Evolutionary conservation across 768 basidiomycete species (phyloP), one percentile per base, ranked within the genome.

Genomic region (Macrolepiota dolichaula): DNA sequence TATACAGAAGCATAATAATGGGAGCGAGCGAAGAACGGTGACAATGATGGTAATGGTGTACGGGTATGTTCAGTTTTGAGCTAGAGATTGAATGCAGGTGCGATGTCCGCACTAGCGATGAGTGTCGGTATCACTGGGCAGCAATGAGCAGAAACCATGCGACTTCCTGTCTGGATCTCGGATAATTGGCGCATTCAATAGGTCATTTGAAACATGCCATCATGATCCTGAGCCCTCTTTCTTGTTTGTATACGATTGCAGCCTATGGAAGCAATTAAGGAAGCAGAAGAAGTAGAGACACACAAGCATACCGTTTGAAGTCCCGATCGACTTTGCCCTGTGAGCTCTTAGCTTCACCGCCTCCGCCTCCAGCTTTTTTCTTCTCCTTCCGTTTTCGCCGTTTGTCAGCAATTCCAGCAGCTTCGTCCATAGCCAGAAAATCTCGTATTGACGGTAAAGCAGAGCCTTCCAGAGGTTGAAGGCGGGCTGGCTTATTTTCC

Each of bases 401-500:
- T 70, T 92, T 92, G 58, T 87, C 83, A 13, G 79, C 79, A 61
- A 82, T 81, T 63, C 82, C 84, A 4, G 81, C 84, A 15, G 84
- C 88, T 40, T 84, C 78, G 63, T 94, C 91, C 78, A 90, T 84
- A 5, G 87, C 89, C 40, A 98, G 75, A 62, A 97, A 80, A 29
- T 92, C 90, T 54, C 84, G 84, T 71, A 96, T 91, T 15, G 92
- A 94, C 36, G 92, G 91, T 17, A 96, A 67, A 6, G 85, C 82
- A 24, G 92, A 93, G n/a, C 91, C 89, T 54, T 81, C 78, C 15
- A 98, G 83, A 4, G 92, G 91, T 29, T 79, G 82, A 10, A 97
- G 83, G 40, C 87, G 85, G 63, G 77, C 76, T 5, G 79, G 73
- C 46, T 71, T 67, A 51, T 78, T 78, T 22, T 79, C 78, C 38